A percentile compares a stretch with the other conserved stretches of the same genome.
These are phyloP conservation scores for Coemansia sp. DNA, from an alignment of 192 early-diverging fungal species.

Conservation along the genomic window DNA sequence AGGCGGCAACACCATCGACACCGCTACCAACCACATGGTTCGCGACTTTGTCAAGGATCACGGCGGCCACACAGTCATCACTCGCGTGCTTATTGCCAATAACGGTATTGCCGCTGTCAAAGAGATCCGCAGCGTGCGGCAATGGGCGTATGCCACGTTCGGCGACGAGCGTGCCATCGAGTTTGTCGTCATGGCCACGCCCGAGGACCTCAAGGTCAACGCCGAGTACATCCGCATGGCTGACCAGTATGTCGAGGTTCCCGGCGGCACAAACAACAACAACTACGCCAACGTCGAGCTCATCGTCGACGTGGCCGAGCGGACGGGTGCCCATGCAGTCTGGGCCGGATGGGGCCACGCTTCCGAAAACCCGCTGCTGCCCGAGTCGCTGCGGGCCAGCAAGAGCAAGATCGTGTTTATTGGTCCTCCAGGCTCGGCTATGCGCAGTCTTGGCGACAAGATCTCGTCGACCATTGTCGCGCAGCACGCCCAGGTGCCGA, in stretches of 20 bases:
- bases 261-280: conserved; percentile 96
- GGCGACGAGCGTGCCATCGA: conserved; percentile 93
- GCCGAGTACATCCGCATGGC: conserved; percentile 99
- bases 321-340: conserved; percentile 90
- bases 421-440: conserved; percentile 93
- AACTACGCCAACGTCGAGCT: conserved; percentile 99
- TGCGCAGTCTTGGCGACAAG: conserved; percentile 99
- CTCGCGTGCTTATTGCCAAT: conserved; percentile 96
- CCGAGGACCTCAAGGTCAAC: conserved; percentile 95
- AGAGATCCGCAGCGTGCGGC: conserved; percentile 95
- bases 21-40: conserved; percentile 64
- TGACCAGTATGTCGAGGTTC: conserved; percentile 97
- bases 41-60: conserved; percentile 75
- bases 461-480: conserved; percentile 99
- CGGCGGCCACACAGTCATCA: conserved; percentile 85
- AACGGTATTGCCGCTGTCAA: conserved; percentile 99
- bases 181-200: conserved; percentile 98
- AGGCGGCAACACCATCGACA: conserved; percentile 72
- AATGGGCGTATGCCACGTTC: conserved; percentile 99
- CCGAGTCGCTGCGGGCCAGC: conserved; percentile 83
- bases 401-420: conserved; percentile 90
- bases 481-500: conserved; percentile 94
- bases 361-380: conserved; percentile 95
- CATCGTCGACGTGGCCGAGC: conserved; percentile 97
- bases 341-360: conserved; percentile 99